Evolutionary conservation across 768 basidiomycete genomes (phyloP).

Genomic region (Suillus placidus): DNA sequence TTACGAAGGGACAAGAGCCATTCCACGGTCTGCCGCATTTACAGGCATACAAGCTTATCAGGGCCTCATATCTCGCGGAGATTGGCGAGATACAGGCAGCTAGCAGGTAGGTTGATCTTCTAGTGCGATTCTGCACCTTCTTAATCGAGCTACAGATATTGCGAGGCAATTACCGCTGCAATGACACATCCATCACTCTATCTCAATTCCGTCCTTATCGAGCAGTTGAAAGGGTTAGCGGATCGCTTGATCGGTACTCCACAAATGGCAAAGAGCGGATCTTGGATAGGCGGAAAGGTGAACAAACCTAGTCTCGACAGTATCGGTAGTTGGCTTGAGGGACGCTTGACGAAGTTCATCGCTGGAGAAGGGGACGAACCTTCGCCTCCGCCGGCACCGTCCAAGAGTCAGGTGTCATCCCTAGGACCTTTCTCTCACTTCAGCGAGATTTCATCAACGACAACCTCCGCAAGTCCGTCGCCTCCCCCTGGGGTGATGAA

Average conservation of each 20-base stretch:
- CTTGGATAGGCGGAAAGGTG: constrained; percentile 88
- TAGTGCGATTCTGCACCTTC: constrained; percentile 13
- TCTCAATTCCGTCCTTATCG: constrained; percentile 64
- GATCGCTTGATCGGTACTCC: constrained; percentile 78
- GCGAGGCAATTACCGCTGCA: constrained; percentile 80
- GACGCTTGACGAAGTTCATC: constrained; percentile 90
- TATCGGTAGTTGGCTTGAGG: constrained; percentile 90
- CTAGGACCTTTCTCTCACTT: constrained; percentile 92
- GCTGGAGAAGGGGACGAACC: constrained; percentile 80
- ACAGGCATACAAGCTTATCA: constrained; percentile 84
- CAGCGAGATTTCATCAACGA: constrained; percentile 85
- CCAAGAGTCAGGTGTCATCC: constrained; percentile 44
- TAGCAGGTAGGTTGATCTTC: constrained; percentile 55
- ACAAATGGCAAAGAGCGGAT: constrained; percentile 73
- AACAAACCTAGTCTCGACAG: constrained; percentile 90
- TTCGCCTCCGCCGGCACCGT: constrained; percentile 38
- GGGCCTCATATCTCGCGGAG: constrained; percentile 78
- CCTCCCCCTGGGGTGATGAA: constrained; percentile 62
- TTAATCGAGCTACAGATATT: constrained; percentile 66
- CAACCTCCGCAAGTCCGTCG: constrained; percentile 75
- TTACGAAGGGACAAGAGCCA: constrained; percentile 81
- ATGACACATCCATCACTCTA: constrained; percentile 66
- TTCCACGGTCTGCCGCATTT: constrained; percentile 84
- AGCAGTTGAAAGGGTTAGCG: constrained; percentile 75
- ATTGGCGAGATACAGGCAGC: constrained; percentile 78